Conservation (phyloP, 768 basidiomycete species). For the Crassisporium funariophilum region DNA sequence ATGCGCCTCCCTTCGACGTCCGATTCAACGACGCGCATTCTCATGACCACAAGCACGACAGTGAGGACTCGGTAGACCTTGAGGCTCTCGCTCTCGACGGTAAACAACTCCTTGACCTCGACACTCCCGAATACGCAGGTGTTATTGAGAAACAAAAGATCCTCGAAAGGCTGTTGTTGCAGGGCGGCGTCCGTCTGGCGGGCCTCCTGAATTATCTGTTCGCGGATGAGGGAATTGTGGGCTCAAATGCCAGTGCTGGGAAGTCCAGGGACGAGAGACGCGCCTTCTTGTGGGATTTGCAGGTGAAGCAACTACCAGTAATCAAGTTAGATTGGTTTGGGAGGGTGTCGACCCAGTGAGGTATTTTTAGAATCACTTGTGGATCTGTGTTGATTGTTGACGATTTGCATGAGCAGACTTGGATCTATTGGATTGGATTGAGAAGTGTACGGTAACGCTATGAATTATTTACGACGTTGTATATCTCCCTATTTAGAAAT, state of each 20-base stretch:
- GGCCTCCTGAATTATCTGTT: slow-evolving; percentile 81
- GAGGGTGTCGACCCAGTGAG: too few relatives aligned
- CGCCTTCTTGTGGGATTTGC: not conserved
- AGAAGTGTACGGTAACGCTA: too few relatives aligned
- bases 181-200: slow-evolving; percentile 83
- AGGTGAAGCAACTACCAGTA: too few relatives aligned
- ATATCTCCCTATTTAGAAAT: too few relatives aligned
- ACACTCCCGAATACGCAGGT: slow-evolving; percentile 80
- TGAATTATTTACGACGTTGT: too few relatives aligned
- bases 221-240: slow-evolving; percentile 10
- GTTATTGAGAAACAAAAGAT: slow-evolving; percentile 65
- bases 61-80: slow-evolving; percentile 11
- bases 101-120: slow-evolving; percentile 57
- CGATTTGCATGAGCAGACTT: too few relatives aligned
- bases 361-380: too few relatives aligned
- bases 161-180: slow-evolving; percentile 80
- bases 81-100: slow-evolving; percentile 10
- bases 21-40: slow-evolving; percentile 21
- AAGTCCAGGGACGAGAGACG: not conserved
- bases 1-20: slow-evolving; percentile 44
- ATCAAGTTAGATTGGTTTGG: too few relatives aligned
- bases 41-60: slow-evolving; percentile 15
- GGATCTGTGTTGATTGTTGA: too few relatives aligned
- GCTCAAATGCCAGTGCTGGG: not conserved
- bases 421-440: too few relatives aligned